A percentile compares a stretch with the other conserved stretches of the same genome.
phyloP scores from a whole-genome alignment of 768 basidiomycete genomes.

The Guyanaporus albipodus region DNA sequence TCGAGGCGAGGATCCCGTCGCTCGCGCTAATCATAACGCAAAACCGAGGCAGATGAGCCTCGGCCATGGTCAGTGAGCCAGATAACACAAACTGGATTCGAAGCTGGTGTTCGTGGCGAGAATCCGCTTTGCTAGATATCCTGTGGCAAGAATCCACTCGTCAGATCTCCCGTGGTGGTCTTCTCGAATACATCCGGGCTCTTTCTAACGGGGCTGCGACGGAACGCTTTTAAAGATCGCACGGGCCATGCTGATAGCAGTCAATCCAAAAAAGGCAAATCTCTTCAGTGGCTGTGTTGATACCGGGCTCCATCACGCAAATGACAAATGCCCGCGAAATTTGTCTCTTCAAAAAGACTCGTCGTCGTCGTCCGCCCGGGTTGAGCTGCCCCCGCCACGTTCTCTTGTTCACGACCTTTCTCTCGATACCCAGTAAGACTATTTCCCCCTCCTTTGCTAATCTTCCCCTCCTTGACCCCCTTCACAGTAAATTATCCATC shows the following conservation, averaged over 20 bases:
- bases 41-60: no score
- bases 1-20: no score
- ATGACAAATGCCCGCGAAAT: constrained; percentile 25
- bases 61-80: no score
- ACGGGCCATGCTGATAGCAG: no score
- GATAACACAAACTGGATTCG: no score
- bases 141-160: no score
- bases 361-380: constrained; percentile 14
- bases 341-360: constrained; percentile 14
- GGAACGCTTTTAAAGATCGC: no score
- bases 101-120: no score
- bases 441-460: neutral
- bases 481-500: constrained; percentile 18
- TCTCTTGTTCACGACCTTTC: constrained; percentile 18
- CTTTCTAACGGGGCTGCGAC: no score
- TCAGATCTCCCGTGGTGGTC: no score
- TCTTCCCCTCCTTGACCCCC: constrained; percentile 8
- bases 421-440: constrained; percentile 4
- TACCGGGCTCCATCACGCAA: constrained; percentile 15
- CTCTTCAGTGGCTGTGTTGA: constrained; percentile 18
- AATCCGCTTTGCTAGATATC: no score
- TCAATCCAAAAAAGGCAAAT: constrained; percentile 17
- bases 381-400: constrained; percentile 3
- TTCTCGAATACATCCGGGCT: no score
- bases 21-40: neutral